Evolutionary conservation across 331 rosid species (phyloP).

Genomic region (Rosa hybrid): DNA sequence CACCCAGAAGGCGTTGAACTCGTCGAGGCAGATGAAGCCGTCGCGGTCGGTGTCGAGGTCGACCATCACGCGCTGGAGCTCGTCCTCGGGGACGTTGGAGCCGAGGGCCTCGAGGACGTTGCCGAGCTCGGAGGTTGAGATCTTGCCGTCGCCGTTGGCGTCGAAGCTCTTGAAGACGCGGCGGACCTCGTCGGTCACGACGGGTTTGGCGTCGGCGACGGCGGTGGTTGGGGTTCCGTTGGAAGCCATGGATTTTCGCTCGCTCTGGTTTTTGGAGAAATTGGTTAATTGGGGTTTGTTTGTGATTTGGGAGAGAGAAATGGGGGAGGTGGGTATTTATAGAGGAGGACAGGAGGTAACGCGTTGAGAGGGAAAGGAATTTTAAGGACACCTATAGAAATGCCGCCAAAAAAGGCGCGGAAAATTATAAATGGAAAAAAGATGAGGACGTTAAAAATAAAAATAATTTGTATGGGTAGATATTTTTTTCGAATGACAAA

Average conservation of each 20-base stretch:
- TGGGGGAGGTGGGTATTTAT: not conserved
- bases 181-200: constrained; percentile 48
- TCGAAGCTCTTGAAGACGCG: constrained; percentile 79
- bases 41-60: constrained; percentile 82
- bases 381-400: not conserved
- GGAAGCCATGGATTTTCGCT: constrained; percentile 24
- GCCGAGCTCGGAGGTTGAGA: constrained; percentile 71
- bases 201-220: constrained; percentile 17
- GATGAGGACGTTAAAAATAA: not conserved
- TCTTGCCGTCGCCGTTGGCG: constrained; percentile 82
- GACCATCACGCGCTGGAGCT: constrained; percentile 66
- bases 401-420: constrained; percentile 2
- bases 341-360: not conserved
- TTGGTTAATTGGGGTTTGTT: not conserved
- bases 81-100: constrained; percentile 35
- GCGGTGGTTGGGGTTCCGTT: not conserved
- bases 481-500: no score
- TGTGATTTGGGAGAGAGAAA: not conserved
- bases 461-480: no score
- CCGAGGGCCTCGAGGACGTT: constrained; percentile 61
- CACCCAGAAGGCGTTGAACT: constrained; percentile 73
- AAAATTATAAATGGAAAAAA: not conserved
- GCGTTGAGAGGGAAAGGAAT: not conserved
- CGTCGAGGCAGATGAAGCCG: constrained; percentile 68
- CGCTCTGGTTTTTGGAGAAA: not conserved